A percentile compares a stretch with the other conserved stretches of the same genome.
phyloP scores from a whole-genome alignment of 176 grass and related monocot genomes.

The Bonia amplexicaulis region DNA sequence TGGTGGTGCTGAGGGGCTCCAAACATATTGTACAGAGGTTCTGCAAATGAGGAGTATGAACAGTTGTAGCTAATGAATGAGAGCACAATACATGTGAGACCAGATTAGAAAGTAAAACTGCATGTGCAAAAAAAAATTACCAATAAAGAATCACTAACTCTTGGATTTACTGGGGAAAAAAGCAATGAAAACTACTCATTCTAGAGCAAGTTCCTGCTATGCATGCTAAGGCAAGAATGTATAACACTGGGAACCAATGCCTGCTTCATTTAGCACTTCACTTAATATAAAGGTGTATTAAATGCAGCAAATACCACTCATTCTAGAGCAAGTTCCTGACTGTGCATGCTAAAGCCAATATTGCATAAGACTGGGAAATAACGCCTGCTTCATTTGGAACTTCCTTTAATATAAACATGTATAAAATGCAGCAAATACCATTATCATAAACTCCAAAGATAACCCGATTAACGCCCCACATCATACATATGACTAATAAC shows the following conservation, averaged over 20 bases:
- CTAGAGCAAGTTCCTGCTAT: not conserved
- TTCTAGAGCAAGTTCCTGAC: too few species aligned
- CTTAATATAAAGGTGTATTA: not conserved
- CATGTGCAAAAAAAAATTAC: not conserved
- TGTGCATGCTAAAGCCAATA: too few species aligned
- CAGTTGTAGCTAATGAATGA: not conserved
- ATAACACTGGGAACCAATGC: not conserved
- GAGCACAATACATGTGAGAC: not conserved
- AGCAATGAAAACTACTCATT: not conserved
- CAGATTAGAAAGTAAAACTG: not conserved
- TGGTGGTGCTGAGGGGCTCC: slow-evolving; percentile 51
- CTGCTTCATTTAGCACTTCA: slow-evolving; percentile 3
- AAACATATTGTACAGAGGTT: slow-evolving; percentile 87
- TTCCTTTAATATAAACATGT: too few species aligned
- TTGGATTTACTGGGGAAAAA: not conserved
- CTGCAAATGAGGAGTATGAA: slow-evolving; percentile 39
- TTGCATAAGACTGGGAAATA: too few species aligned
- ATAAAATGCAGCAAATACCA: not conserved
- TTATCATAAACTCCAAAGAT: not conserved
- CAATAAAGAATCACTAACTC: not conserved
- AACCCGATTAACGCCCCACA: not conserved
- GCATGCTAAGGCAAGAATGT: not conserved
- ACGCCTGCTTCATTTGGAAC: too few species aligned
- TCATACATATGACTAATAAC: not conserved
- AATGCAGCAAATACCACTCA: not conserved